Evolutionary conservation across 257 asterid genomes (phyloP).

Genomic region (Solanum pimpinellifolium): DNA sequence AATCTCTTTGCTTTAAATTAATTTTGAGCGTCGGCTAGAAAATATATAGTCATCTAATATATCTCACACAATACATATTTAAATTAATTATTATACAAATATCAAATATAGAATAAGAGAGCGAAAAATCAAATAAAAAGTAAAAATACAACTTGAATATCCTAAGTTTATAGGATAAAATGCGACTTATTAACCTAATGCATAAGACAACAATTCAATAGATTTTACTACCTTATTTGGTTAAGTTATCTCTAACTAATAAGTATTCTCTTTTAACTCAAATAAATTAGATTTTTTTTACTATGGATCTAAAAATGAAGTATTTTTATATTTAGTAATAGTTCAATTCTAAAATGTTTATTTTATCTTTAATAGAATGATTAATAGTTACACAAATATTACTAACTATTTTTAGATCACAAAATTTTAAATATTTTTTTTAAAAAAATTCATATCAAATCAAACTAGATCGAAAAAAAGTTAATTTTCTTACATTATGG

Average conservation of each 20-base stretch:
- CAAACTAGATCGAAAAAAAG: too few relatives aligned
- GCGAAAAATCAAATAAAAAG: not conserved
- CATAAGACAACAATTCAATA: not conserved
- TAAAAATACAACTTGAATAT: not conserved
- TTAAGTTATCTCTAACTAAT: not conserved
- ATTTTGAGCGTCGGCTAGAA: not conserved
- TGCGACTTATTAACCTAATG: not conserved
- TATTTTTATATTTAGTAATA: not conserved
- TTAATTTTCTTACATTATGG: not conserved
- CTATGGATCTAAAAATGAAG: accelerated
- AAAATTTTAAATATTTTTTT: too few relatives aligned
- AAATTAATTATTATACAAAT: too few relatives aligned
- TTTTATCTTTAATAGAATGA: too few relatives aligned
- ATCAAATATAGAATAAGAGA: too few relatives aligned
- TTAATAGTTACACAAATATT: too few relatives aligned
- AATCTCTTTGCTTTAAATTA: not conserved
- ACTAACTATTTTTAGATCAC: not conserved
- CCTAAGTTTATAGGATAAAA: not conserved
- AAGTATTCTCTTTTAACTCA: not conserved
- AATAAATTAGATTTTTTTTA: too few relatives aligned
- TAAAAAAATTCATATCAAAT: too few relatives aligned
- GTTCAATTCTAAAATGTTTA: too few relatives aligned
- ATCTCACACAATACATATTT: too few relatives aligned
- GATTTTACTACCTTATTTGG: not conserved
- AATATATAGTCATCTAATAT: too few relatives aligned